phyloP scores from a whole-genome alignment of 805 yeast genomes.

The Wickerhamomyces ciferrii region DNA sequence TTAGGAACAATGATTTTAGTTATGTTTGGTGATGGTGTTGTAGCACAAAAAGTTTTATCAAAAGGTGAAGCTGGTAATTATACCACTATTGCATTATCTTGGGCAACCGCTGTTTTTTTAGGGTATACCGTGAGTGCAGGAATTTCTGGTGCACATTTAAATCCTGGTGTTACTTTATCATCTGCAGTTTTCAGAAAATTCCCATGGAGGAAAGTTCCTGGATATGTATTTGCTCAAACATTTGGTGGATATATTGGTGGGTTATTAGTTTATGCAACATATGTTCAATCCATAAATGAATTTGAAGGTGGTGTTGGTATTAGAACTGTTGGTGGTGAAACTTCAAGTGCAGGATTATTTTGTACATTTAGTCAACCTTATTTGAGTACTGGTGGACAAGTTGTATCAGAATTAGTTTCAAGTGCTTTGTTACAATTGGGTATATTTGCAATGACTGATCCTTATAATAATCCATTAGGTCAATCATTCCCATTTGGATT shows the following conservation, averaged over 20 bases:
- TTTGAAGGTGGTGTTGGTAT: slow-evolving; percentile 28
- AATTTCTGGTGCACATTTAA: slow-evolving; percentile 53
- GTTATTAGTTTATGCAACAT: slow-evolving; percentile 38
- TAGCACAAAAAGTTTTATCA: slow-evolving; percentile 38
- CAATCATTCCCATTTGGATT: slow-evolving; percentile 42
- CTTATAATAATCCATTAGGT: slow-evolving; percentile 40
- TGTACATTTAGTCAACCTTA: slow-evolving; percentile 39
- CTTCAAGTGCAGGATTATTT: slow-evolving; percentile 37
- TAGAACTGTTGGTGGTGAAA: slow-evolving; percentile 22
- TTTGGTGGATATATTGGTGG: slow-evolving; percentile 46
- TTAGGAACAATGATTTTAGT: slow-evolving; percentile 43
- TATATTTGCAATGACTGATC: slow-evolving; percentile 47
- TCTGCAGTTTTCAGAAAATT: slow-evolving; percentile 45
- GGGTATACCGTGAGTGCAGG: slow-evolving; percentile 50
- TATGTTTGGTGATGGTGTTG: slow-evolving; percentile 42
- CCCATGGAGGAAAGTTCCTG: slow-evolving; percentile 41
- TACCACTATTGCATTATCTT: slow-evolving; percentile 38
- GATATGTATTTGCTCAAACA: slow-evolving; percentile 41
- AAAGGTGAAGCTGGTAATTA: slow-evolving; percentile 33
- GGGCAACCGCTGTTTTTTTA: slow-evolving; percentile 51
- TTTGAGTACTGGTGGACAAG: slow-evolving; percentile 37
- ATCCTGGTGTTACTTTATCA: slow-evolving; percentile 46
- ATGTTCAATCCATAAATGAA: slow-evolving; percentile 32
- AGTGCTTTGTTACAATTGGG: slow-evolving; percentile 40
- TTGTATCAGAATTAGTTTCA: slow-evolving; percentile 41